A percentile compares a stretch with the other conserved stretches of the same genome.
These are phyloP conservation scores for Xylaria sp. DNA, from an alignment of 2,329 filamentous ascomycete species.

Conservation along the genomic window DNA sequence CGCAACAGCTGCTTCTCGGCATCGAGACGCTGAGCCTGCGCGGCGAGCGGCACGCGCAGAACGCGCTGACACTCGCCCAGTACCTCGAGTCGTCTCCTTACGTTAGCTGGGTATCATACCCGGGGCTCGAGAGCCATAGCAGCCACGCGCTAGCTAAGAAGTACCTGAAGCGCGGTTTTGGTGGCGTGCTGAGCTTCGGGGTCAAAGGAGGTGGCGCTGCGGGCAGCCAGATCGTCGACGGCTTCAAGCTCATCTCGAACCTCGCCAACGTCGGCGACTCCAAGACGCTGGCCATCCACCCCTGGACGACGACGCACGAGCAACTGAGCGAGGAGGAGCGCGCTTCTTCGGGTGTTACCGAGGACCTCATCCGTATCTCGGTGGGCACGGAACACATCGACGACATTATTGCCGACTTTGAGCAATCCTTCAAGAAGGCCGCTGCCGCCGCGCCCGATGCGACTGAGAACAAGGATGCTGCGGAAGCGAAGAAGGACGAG, in stretches of 20 bases:
- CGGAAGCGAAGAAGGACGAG: constrained; percentile 45
- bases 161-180: constrained; percentile 84
- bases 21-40: constrained; percentile 88
- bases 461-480: constrained; percentile 40
- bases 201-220: constrained; percentile 87
- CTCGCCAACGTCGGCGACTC: constrained; percentile 95
- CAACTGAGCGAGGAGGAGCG: constrained; percentile 84
- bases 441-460: constrained; percentile 46
- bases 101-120: constrained; percentile 94
- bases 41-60: constrained; percentile 83
- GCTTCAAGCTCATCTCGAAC: constrained; percentile 94
- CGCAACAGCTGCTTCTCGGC: constrained; percentile 89
- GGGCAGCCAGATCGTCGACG: constrained; percentile 87
- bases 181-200: constrained; percentile 91
- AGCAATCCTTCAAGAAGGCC: constrained; percentile 79
- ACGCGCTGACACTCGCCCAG: constrained; percentile 77
- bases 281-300: constrained; percentile 94
- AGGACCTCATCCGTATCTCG: constrained; percentile 92
- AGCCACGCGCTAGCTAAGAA: constrained; percentile 83
- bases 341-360: constrained; percentile 78
- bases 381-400: constrained; percentile 97
- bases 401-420: constrained; percentile 95
- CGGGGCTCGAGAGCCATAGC: constrained; percentile 80
- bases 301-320: constrained; percentile 94
- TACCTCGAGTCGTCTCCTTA: constrained; percentile 85